Evolutionary conservation across 2,329 filamentous ascomycete genomes (phyloP).

Genomic region (Ophiostoma novo-ulmi): DNA sequence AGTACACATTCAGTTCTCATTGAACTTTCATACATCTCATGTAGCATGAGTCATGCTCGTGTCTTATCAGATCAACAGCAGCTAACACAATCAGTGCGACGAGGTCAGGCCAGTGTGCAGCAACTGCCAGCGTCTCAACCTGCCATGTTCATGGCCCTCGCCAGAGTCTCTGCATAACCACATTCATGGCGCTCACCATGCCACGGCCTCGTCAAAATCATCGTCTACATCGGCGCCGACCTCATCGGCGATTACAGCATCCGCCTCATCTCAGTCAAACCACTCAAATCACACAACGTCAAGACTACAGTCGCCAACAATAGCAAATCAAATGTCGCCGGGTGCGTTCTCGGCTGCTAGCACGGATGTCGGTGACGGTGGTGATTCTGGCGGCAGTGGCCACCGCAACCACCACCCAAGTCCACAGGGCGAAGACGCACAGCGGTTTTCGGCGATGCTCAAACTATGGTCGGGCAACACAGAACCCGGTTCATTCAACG

Average conservation of each 20-base stretch:
- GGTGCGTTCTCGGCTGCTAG: constrained; percentile 12
- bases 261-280: constrained; percentile 4
- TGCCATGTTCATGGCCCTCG: constrained; percentile 29
- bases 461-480: constrained; percentile 23
- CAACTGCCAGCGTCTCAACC: constrained; percentile 30
- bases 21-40: neutral
- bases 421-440: constrained; percentile 10
- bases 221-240: neutral
- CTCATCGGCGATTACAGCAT: neutral
- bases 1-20: neutral
- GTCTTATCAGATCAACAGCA: neutral
- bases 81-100: constrained; percentile 28
- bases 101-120: constrained; percentile 30
- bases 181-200: neutral
- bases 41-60: neutral
- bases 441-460: constrained; percentile 23
- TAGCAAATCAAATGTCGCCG: constrained; percentile 2
- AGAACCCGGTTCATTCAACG: neutral
- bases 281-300: neutral
- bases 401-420: neutral
- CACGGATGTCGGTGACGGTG: constrained; percentile 16
- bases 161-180: constrained; percentile 4
- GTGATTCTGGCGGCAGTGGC: neutral
- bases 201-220: neutral
- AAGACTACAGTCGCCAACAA: neutral